Evolutionary conservation across 768 basidiomycete genomes (phyloP), one percentile per base, ranked within the genome.

Genomic region (Lactifluus hygrophoroides): DNA sequence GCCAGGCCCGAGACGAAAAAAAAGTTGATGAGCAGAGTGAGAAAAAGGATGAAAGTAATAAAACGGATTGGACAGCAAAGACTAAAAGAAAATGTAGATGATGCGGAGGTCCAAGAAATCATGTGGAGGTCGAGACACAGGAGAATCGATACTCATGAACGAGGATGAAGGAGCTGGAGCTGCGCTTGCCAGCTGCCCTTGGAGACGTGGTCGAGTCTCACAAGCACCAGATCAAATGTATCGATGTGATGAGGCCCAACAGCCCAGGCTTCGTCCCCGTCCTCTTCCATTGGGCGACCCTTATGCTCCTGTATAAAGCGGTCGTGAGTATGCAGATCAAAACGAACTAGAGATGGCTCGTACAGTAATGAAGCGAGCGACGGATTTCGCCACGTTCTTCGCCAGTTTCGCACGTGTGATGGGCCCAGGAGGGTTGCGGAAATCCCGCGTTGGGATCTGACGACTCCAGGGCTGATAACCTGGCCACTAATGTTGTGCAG

Each of bases 151-250:
- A 27, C 9, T 62, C 30, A 62, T 61, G 50, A 27, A 9, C 42
- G 48, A 37, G 59, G 62, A 5, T 14, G 43, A 3, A 51, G 17
- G 49, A 89, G 74, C 67, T 86, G 78, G 45, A 90, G 71, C 56
- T 90, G 86, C 21, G 87, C 86, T 59, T 90, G 88, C 88, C 88
- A 90, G 56, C 83, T 84, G 11, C 88, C 88, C 71, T 87, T 81
- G 13, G 87, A 88, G 51, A 90, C 86, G 63, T 90, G 88, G 70
- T 90, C 87, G 54, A 90, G 80, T 64, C 86, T 85, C 64, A 90
- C 84, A 45, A 90, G 79, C 50, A 85, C 73, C 50, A 90, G 74
- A 67, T 90, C 81, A 28, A 85, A 85, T 4, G 86, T 72, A 37
- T 69, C 77, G 70, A 90, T 83, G 59, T 77, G 72, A 40, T 72